Base-by-base conservation (phyloP, 441 rosid genomes). In the Jatropha multifida region DNA sequence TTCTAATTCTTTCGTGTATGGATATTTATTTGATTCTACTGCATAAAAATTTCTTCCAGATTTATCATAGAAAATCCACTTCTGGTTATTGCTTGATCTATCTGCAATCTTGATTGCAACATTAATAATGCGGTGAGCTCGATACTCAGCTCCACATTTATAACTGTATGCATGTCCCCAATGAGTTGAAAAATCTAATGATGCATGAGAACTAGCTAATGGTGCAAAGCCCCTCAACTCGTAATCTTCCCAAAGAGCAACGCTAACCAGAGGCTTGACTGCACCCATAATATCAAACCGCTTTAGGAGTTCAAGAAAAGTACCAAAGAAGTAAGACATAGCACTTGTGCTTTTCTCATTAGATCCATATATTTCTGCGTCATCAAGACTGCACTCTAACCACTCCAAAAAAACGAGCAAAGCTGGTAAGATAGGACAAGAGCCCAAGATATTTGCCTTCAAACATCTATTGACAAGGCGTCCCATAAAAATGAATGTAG, bases 201-300 rank as follows among this genome's bases (percentile, higher is more conserved):
- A 73, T 2, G 2, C 71, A 38, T 90, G 94, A 10, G 75, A 44
- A 74, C 66, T 76, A 73, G 85, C 87, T 73, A 89, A 66, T 61
- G 98, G 92, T 58, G 87, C 85, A 84, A 90, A 89, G 52, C 94
- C 95, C 77, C 90, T 87, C 75, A 95, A 79, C 80, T 95, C 96
- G 40, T 86, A 88, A 83, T 95, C 98, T 84, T 93, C 99, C 98
- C 99, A 95, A 17, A 93, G 84, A 80, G 94, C 89, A 76, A 73
- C 44, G 40, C 42, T 79, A 61, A 69, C 65, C 37, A 66, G 75
- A 75, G 84, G 75, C 52, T 77, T 63, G 14, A 52, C 76, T 71
- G 78, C 85, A 51, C 62, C 74, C 60, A 69, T 73, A 59, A 54
- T 32, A 56, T 84, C 80, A 61, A 91, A 63, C 72, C 51, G 82